A percentile compares a stretch with the other conserved stretches of the same genome.
Evolutionary conservation across 129 eudicot species (phyloP).

Genomic region (Helichrysum umbraculigerum): DNA sequence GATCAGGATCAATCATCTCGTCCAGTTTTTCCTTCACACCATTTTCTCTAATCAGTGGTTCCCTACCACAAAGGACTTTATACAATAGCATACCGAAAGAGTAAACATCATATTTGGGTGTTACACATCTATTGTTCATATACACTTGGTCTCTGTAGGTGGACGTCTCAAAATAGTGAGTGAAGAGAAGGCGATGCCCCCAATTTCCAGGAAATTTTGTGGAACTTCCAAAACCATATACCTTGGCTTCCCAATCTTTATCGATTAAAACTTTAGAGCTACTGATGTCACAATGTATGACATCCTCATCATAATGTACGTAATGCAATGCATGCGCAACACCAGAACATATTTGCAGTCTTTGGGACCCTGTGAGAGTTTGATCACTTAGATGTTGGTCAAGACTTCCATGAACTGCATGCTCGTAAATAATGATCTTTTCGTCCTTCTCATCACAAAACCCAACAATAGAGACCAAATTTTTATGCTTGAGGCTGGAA

Average conservation of each 20-base stretch:
- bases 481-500: neutral
- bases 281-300: constrained; percentile 13
- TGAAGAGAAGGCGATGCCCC: constrained; percentile 18
- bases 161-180: neutral
- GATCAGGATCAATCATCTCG: neutral
- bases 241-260: constrained; percentile 13
- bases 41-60: neutral
- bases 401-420: neutral
- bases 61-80: constrained; percentile 14
- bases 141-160: neutral
- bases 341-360: constrained; percentile 13
- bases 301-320: neutral
- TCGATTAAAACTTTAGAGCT: neutral
- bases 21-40: neutral
- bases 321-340: constrained; percentile 1
- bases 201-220: constrained; percentile 19
- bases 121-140: neutral
- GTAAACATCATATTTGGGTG: constrained; percentile 33
- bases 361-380: neutral
- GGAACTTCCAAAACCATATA: constrained; percentile 18
- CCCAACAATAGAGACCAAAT: neutral
- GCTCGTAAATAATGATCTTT: neutral
- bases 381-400: neutral
- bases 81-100: constrained; percentile 17
- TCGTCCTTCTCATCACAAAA: neutral